Conservation (phyloP, 2,329 filamentous ascomycete species). For the Neophaeococcomyces mojaviensis region DNA sequence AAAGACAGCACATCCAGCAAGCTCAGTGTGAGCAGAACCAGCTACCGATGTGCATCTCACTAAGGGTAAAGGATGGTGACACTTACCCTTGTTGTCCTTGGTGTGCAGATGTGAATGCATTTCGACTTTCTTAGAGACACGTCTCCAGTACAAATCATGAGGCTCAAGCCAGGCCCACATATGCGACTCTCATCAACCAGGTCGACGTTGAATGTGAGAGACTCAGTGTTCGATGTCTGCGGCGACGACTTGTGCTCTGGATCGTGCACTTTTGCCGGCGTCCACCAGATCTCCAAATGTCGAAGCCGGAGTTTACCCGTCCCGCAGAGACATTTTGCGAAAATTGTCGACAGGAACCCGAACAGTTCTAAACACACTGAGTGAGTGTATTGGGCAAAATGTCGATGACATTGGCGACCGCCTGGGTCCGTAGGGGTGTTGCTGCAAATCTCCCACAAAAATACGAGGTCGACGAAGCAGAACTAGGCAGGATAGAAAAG, state of each 20-base stretch:
- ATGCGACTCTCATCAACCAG: conserved; percentile 2
- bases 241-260: not conserved
- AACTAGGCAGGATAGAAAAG: conserved; percentile 67
- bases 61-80: not conserved
- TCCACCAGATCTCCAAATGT: too few relatives aligned
- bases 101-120: conserved; percentile 99
- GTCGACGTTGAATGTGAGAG: not conserved
- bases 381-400: conserved; percentile 22
- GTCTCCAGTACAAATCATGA: conserved; percentile 24
- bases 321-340: too few relatives aligned
- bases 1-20: not conserved
- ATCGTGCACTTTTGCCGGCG: not conserved
- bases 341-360: too few relatives aligned
- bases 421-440: conserved; percentile 71
- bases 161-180: conserved; percentile 25
- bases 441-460: conserved; percentile 68
- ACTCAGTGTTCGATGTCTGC: not conserved
- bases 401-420: conserved; percentile 67
- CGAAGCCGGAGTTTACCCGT: too few relatives aligned
- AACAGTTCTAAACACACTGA: too few relatives aligned
- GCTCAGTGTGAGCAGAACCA: not conserved
- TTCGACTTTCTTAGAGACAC: conserved; percentile 18
- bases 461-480: conserved; percentile 67
- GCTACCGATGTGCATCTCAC: not conserved
- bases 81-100: conserved; percentile 76